Evolutionary conservation across 2,329 filamentous ascomycete species (phyloP).

Genomic region (Aspergillus neoniger): DNA sequence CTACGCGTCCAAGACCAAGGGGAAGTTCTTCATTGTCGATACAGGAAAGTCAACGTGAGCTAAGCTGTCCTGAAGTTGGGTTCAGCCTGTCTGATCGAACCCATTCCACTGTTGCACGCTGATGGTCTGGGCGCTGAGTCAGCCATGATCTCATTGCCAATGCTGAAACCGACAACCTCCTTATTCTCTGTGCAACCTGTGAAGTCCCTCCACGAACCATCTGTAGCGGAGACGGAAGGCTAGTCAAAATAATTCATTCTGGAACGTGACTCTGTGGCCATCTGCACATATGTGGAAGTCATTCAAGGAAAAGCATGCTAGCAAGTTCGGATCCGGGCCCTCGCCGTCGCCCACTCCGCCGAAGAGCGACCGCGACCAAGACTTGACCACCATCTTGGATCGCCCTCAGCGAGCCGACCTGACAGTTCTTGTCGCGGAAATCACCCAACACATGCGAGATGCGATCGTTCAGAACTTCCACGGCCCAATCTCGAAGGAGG

Average conservation of each 20-base stretch:
- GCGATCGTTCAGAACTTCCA: constrained; percentile 42
- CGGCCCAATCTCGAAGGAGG: constrained; percentile 17
- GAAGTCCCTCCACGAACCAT: neutral
- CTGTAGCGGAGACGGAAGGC: neutral
- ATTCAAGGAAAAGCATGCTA: constrained; percentile 35
- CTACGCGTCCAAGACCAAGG: constrained; percentile 65
- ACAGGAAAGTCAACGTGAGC: constrained; percentile 22
- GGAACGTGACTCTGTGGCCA: neutral
- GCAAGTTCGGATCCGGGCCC: constrained; percentile 31
- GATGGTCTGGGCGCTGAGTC: constrained; percentile 24
- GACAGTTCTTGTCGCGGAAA: constrained; percentile 43
- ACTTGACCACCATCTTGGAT: constrained; percentile 46
- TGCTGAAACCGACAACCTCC: constrained; percentile 12
- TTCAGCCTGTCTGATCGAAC: neutral
- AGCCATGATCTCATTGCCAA: constrained; percentile 22
- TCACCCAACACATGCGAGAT: constrained; percentile 45
- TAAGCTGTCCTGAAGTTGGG: neutral
- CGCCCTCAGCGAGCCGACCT: constrained; percentile 46
- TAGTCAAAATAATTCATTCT: neutral
- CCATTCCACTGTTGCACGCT: neutral
- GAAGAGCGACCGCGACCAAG: constrained; percentile 35
- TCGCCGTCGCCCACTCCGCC: constrained; percentile 23
- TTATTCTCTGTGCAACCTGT: constrained; percentile 1
- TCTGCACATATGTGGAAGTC: constrained; percentile 33
- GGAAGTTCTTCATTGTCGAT: constrained; percentile 77